Evolutionary conservation across 2,329 filamentous ascomycete species (phyloP).

Genomic region (Cladosporium phlei): DNA sequence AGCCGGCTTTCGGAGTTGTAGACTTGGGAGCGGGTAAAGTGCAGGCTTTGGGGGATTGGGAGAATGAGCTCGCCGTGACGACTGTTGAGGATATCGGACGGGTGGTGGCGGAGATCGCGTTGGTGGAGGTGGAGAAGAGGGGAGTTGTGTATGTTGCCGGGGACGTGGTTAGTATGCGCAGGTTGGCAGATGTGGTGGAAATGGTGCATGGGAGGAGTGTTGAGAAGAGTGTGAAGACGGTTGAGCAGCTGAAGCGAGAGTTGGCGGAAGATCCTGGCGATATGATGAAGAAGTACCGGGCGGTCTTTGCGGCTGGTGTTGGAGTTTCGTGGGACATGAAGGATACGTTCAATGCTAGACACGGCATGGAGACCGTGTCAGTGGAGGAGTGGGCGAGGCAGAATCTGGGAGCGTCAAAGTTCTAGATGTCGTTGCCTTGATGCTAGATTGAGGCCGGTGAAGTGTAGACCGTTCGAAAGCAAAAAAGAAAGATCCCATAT

Average conservation of each 20-base stretch:
- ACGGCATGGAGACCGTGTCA: constrained; percentile 43
- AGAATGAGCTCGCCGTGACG: constrained; percentile 59
- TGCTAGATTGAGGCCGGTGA: too few relatives aligned
- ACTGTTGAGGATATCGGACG: constrained; percentile 59
- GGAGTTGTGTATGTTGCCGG: constrained; percentile 57
- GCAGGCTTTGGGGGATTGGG: constrained; percentile 56
- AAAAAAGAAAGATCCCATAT: too few relatives aligned
- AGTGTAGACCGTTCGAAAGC: too few relatives aligned
- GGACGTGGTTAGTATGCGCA: constrained; percentile 56
- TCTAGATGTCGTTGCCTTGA: too few relatives aligned
- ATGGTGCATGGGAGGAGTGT: constrained; percentile 40
- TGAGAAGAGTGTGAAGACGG: constrained; percentile 47
- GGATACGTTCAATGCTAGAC: constrained; percentile 50
- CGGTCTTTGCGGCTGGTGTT: constrained; percentile 55
- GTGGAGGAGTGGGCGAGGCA: constrained; percentile 38
- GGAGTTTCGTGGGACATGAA: constrained; percentile 57
- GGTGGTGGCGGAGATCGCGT: constrained; percentile 54
- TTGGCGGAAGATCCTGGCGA: constrained; percentile 46
- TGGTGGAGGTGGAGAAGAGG: constrained; percentile 33
- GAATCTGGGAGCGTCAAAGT: constrained; percentile 8
- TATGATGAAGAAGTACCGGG: constrained; percentile 55
- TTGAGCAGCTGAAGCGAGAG: constrained; percentile 42
- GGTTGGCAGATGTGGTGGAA: constrained; percentile 49
- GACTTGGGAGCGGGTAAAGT: constrained; percentile 34
- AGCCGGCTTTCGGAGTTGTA: constrained; percentile 59